These are phyloP conservation scores for Colletotrichum caudatum DNA, from an alignment of 2,329 filamentous ascomycete species.

Conservation along the genomic window DNA sequence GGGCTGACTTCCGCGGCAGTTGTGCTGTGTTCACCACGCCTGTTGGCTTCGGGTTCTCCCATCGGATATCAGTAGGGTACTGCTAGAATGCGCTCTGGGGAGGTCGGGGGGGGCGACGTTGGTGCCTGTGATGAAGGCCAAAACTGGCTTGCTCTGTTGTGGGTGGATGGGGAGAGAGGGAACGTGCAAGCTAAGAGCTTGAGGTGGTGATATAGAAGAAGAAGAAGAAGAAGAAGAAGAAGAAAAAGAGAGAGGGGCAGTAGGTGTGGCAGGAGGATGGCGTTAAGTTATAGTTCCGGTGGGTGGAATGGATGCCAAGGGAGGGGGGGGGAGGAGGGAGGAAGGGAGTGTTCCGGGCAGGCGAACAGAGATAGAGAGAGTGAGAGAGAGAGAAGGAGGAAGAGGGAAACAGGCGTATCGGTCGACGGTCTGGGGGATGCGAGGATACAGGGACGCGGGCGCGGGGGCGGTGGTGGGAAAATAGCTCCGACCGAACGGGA, in stretches of 20 bases:
- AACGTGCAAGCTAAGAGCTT: slow-evolving; percentile 40
- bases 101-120: slow-evolving; percentile 11
- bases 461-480: slow-evolving; percentile 25
- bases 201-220: slow-evolving; percentile 36
- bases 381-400: too few species aligned
- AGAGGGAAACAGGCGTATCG: not conserved
- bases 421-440: slow-evolving; percentile 4
- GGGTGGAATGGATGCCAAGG: slow-evolving; percentile 28
- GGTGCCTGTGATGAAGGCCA: slow-evolving; percentile 38
- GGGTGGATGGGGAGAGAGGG: slow-evolving; percentile 7
- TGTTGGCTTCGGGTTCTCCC: slow-evolving; percentile 43
- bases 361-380: too few species aligned
- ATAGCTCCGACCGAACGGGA: slow-evolving; percentile 40
- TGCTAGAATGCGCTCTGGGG: slow-evolving; percentile 31
- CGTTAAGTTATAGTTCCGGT: slow-evolving; percentile 39
- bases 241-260: too few species aligned
- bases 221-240: slow-evolving; percentile 20
- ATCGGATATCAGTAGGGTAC: slow-evolving; percentile 43
- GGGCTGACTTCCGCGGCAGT: slow-evolving; percentile 43
- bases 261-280: slow-evolving; percentile 24
- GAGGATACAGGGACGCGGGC: slow-evolving; percentile 13
- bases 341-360: not conserved
- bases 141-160: slow-evolving; percentile 12
- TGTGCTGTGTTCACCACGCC: slow-evolving; percentile 44
- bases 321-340: slow-evolving; percentile 7